phyloP scores from a whole-genome alignment of 306 rosid genomes.

The Betula pendula region DNA sequence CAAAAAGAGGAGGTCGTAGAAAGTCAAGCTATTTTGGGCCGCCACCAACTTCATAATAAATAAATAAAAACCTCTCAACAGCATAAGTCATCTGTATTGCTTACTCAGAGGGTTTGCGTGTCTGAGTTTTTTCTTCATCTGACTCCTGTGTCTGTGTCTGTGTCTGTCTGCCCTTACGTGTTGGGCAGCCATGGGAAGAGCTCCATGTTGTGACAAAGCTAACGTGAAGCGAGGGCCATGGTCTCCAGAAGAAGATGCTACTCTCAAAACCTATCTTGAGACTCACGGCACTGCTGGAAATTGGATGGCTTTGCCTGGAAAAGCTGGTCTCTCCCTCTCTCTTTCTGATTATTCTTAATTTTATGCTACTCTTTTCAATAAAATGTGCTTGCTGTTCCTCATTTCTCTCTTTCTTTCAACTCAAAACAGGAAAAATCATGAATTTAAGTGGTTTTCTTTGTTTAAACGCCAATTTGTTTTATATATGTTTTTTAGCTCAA shows the following conservation, averaged over 20 bases:
- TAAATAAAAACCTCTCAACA: too few relatives aligned
- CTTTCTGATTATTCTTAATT: not conserved
- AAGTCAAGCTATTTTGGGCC: slow-evolving; percentile 26
- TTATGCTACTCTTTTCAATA: slow-evolving; percentile 8
- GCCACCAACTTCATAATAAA: slow-evolving; percentile 37
- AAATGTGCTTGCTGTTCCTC: not conserved
- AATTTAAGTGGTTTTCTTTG: not conserved
- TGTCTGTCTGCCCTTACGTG: not conserved
- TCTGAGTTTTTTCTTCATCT: slow-evolving; percentile 14
- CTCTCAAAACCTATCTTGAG: slow-evolving; percentile 59
- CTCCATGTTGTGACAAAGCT: slow-evolving; percentile 92
- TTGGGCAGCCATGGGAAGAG: slow-evolving; percentile 69
- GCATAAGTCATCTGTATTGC: too few relatives aligned
- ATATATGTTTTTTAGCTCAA: not conserved
- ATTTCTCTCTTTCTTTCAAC: not conserved
- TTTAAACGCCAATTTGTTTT: not conserved
- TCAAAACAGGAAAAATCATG: not conserved
- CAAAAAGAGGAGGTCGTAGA: not conserved
- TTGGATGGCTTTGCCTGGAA: slow-evolving; percentile 82
- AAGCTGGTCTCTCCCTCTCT: slow-evolving; percentile 64
- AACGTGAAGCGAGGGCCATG: slow-evolving; percentile 88
- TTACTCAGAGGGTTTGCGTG: not conserved
- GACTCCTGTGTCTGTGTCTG: slow-evolving; percentile 8
- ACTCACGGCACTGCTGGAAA: slow-evolving; percentile 73
- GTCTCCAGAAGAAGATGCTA: slow-evolving; percentile 90